A percentile compares a stretch with the other conserved stretches of the same genome.
Conservation (phyloP, 148 eudicot species). For the Euryodendron excelsum region DNA sequence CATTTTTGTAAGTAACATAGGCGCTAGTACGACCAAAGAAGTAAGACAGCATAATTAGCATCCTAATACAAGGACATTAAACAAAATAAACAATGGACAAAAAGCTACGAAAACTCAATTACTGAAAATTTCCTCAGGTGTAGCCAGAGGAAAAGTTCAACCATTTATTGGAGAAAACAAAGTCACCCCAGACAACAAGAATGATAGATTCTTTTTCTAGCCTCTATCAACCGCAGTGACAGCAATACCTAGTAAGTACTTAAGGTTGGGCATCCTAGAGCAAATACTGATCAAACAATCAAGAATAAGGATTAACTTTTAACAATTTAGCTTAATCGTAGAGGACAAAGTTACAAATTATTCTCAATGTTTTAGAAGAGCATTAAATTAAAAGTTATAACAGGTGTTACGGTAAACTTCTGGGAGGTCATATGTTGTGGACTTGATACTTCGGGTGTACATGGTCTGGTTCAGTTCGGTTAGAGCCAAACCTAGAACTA, state of each 20-base stretch:
- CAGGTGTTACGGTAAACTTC: neutral
- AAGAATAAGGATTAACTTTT: neutral
- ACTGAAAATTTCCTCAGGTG: neutral
- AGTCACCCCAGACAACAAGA: neutral
- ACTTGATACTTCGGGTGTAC: too few species aligned
- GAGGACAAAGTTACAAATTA: neutral
- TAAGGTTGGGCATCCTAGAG: neutral
- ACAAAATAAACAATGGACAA: too few species aligned
- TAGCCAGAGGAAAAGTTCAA: slow-evolving; percentile 7
- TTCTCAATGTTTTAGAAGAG: neutral
- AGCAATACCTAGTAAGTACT: neutral
- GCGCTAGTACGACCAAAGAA: neutral
- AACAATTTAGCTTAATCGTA: neutral
- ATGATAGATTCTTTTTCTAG: neutral
- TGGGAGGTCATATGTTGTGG: neutral
- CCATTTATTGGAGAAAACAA: neutral
- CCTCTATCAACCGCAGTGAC: neutral
- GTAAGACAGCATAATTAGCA: neutral
- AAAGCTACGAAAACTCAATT: too few species aligned
- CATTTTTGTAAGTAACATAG: too few species aligned
- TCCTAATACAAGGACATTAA: too few species aligned
- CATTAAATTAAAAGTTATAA: neutral
- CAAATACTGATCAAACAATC: neutral
- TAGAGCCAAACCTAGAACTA: too few species aligned
- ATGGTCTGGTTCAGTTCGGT: too few species aligned